Base-by-base conservation (phyloP, 1,139 yeast genomes). In the Candida neerlandica region DNA sequence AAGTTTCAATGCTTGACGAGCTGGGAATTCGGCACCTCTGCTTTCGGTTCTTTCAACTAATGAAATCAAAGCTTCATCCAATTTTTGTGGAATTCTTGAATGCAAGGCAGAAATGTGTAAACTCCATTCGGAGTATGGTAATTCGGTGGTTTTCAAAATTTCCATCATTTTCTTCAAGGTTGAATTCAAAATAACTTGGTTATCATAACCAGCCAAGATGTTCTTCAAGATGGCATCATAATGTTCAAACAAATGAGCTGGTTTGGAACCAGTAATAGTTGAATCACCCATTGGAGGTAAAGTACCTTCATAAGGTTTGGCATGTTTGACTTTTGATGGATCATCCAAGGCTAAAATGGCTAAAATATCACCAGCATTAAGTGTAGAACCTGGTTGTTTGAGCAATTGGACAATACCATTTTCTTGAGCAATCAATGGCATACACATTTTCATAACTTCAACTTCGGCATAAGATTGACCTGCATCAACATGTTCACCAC, bases 361-460 rank as follows among this genome's bases (percentile, higher is more conserved):
- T 65, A 94, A 82, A 55, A 95, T 92, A 65, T 94, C 99, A 71
- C 99, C 99, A 45, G 98, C 97, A 62, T 84, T 84, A 53, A 94
- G 87, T 38, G 96, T 90, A 10, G 97, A 86, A 51, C 99, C 99
- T n/a, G 99, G 98, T 71, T 95, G 99, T 70, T 94, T 92, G 65
- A 94, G 84, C 48, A 91, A 78, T 74, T 94, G 97, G 46, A 92
- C 91, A 53, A 82, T 77, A 78, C 99, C 99, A 63, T 89, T 86
- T 69, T 92, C 99, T 69, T 85, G 90, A 32, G 97, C 94, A 63
- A 90, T 77, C 63, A 92, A 78, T 46, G 96, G 96, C 95, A 89
- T 89, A 69, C 89, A 87, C 98, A 92, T 92, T 73, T 94, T 94
- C 99, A 94, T 94, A 59, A 94, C 99, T 75, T 94, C 99, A 51